These are phyloP conservation scores for Skeletonema marinoi DNA, from an alignment of 108 stramenopile genomes.

Conservation along the genomic window DNA sequence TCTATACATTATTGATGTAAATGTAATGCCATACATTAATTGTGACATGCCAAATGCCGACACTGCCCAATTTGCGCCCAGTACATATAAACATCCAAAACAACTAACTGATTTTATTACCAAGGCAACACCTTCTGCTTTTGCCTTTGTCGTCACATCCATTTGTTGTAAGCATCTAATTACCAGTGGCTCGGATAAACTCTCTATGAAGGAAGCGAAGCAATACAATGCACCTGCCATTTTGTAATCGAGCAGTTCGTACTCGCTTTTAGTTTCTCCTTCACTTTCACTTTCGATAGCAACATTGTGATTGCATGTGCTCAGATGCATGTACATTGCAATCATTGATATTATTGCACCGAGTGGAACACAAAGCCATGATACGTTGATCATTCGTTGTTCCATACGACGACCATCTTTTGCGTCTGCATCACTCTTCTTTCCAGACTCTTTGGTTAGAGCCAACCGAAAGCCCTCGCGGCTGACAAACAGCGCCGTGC, in stretches of 20 bases:
- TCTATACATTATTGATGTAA: slow-evolving; percentile 55
- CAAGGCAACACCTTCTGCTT: slow-evolving; percentile 78
- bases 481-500: slow-evolving; percentile 81
- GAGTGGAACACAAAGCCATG: slow-evolving; percentile 56
- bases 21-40: slow-evolving; percentile 64
- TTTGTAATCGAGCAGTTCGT: slow-evolving; percentile 59
- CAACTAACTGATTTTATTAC: slow-evolving; percentile 59
- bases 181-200: slow-evolving; percentile 72
- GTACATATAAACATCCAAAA: slow-evolving; percentile 37
- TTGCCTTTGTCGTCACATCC: slow-evolving; percentile 63
- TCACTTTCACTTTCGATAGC: neutral
- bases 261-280: neutral
- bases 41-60: slow-evolving; percentile 84
- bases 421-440: slow-evolving; percentile 16
- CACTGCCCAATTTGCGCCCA: slow-evolving; percentile 43
- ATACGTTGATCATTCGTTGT: slow-evolving; percentile 46
- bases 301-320: slow-evolving; percentile 14
- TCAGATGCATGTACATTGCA: slow-evolving; percentile 46
- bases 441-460: slow-evolving; percentile 53
- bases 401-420: slow-evolving; percentile 30
- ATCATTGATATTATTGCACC: slow-evolving; percentile 27
- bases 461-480: slow-evolving; percentile 90
- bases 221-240: slow-evolving; percentile 81
- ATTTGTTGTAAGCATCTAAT: slow-evolving; percentile 64
- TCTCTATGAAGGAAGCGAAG: slow-evolving; percentile 74